Conservation (phyloP, 495 filamentous ascomycete genomes). For the Polyplosphaeria fusca region DNA sequence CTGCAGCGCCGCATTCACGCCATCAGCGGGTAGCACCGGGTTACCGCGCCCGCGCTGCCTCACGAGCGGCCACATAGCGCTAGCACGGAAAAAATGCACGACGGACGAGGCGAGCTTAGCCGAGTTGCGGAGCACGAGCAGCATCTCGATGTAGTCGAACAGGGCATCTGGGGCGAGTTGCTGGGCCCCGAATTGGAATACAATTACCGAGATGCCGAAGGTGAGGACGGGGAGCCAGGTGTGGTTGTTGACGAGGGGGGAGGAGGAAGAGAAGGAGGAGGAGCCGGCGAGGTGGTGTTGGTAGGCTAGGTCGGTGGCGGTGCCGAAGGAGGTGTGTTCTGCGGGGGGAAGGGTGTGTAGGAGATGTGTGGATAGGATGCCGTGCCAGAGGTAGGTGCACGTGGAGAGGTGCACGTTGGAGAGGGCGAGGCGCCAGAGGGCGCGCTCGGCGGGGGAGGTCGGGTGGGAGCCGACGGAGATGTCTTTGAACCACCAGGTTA, state of each 20-base stretch:
- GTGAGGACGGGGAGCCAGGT: not conserved
- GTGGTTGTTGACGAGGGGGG: not conserved
- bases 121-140: slow-evolving; percentile 2
- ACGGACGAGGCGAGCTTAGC: not conserved
- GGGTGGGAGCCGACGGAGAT: not conserved
- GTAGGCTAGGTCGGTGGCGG: not conserved
- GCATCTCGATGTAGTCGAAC: slow-evolving; percentile 3
- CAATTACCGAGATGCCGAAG: slow-evolving; percentile 5
- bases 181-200: slow-evolving; percentile 2
- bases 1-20: not conserved
- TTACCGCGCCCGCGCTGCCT: not conserved
- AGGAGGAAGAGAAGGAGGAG: not conserved
- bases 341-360: not conserved
- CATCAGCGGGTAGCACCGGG: not conserved
- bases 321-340: not conserved
- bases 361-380: not conserved
- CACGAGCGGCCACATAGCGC: not conserved
- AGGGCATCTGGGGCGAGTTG: not conserved
- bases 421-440: not conserved
- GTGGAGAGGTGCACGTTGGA: not conserved
- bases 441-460: not conserved
- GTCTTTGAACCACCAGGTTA: not conserved
- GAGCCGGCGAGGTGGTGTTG: not conserved
- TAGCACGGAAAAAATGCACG: not conserved
- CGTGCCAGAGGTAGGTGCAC: not conserved